Conservation (phyloP, 352 stramenopile genomes). For the Phytopythium aichiense region DNA sequence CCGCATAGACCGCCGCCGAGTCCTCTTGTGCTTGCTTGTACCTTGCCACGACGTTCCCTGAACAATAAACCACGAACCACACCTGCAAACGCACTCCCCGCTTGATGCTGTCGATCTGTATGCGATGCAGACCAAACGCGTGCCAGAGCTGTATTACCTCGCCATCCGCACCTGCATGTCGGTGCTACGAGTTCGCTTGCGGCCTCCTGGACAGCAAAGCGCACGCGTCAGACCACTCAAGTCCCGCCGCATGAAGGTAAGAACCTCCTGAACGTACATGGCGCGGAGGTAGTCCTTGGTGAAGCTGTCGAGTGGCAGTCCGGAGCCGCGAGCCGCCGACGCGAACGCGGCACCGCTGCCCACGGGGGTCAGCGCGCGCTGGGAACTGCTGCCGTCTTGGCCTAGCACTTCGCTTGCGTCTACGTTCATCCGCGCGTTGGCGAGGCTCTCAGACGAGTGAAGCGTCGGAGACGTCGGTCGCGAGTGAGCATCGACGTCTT, state of each 20-base stretch:
- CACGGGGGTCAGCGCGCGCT: slow-evolving; percentile 16
- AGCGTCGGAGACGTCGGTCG: slow-evolving; percentile 4
- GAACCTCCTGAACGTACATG: slow-evolving; percentile 21
- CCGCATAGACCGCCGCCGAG: slow-evolving; percentile 1
- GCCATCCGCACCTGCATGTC: background rate
- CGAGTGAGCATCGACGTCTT: background rate
- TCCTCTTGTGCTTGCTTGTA: background rate
- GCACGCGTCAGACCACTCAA: background rate
- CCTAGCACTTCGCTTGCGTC: slow-evolving; percentile 9
- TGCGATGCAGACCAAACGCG: background rate
- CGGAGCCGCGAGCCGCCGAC: slow-evolving; percentile 27
- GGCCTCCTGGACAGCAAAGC: background rate
- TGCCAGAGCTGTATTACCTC: background rate
- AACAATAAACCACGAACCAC: background rate
- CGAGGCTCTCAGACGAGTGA: slow-evolving; percentile 15
- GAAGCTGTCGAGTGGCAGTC: slow-evolving; percentile 39
- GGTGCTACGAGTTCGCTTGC: background rate
- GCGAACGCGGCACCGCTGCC: slow-evolving; percentile 38
- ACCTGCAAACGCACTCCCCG: background rate
- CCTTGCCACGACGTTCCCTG: background rate
- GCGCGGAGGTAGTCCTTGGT: slow-evolving; percentile 53
- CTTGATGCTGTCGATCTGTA: background rate
- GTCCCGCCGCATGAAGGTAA: background rate
- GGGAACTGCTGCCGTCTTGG: slow-evolving; percentile 7
- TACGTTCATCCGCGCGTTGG: slow-evolving; percentile 5